Percentiles rank a stretch among this genome's conserved stretches.
Evolutionary conservation across 2,329 filamentous ascomycete genomes (phyloP).

Genomic region (Colletotrichum truncatum): DNA sequence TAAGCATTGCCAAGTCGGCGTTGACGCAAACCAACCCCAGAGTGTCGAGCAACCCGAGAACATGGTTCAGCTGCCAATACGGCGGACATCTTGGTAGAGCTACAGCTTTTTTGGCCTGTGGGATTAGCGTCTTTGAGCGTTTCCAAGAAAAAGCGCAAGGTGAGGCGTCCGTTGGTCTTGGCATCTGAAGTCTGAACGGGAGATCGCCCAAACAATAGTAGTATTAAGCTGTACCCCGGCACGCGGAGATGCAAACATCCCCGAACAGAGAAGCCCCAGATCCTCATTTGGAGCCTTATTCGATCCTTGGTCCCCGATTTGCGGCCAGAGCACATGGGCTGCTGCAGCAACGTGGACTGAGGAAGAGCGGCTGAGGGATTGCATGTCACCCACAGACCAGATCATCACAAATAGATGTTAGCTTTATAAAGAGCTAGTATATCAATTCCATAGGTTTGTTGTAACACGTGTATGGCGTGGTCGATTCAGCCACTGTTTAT

Average conservation of each 20-base stretch:
- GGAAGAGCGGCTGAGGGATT: too few species aligned
- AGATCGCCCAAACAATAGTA: background rate
- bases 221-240: background rate
- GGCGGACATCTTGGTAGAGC: background rate
- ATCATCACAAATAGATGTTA: background rate
- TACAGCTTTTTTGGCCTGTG: background rate
- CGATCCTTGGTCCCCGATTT: too few species aligned
- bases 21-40: too few species aligned
- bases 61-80: background rate
- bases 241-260: background rate
- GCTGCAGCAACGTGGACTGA: conserved; percentile 1
- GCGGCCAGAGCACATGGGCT: background rate
- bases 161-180: background rate
- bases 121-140: background rate
- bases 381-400: conserved; percentile 15
- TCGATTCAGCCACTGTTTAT: too few species aligned
- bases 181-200: background rate
- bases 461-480: too few species aligned
- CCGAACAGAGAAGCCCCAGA: background rate
- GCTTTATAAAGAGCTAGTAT: too few species aligned
- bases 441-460: background rate
- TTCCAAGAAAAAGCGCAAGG: background rate
- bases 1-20: background rate
- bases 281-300: background rate
- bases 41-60: background rate